Evolutionary conservation across 345 rosid genomes (phyloP), one percentile per base, ranked within the genome.

Genomic region (Isatis tinctoria): DNA sequence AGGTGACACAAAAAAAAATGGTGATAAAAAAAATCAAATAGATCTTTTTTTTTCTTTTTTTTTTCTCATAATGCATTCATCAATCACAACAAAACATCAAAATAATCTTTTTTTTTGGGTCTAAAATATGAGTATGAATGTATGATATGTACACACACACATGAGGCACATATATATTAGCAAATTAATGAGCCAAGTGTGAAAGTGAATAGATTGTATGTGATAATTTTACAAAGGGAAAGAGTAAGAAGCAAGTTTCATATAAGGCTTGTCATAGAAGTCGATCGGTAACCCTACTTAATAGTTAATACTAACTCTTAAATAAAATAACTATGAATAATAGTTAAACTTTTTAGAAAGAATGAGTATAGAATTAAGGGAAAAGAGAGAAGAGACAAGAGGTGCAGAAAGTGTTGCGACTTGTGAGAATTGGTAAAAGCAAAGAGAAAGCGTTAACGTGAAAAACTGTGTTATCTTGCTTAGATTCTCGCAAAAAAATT

Each of bases 361-460:
- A 45, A 20, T 60, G 2, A 72, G n/a, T 3, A 47, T 13, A n/a
- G 3, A 45, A 60, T 52, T 52, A 8, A 41, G 41, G 14, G 53
- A 59, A n/a, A 57, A 6, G 2, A 32, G 52, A 65, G 20, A 66
- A 37, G 68, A 78, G 70, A 73, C 69, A 67, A 60, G 37, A 73
- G 69, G 39, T 65, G 63, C 79, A 61, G 69, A 54, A 53, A 63
- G 60, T 59, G 49, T 61, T 12, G 53, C 14, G 52, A 61, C 57
- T 58, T 20, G 73, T 74, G 43, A 68, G 33, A 76, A 47, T 63
- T 70, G 53, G 51, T 69, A 62, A 76, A 63, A 69, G 36, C 80
- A 45, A 76, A 63, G 18, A 69, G 70, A 61, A 75, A 52, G 54
- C 13, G 75, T 45, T 76, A 56, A 76, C 65, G 53, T 62, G 64